Conservation (phyloP, 2,329 filamentous ascomycete genomes). For the Knufia petricola region DNA sequence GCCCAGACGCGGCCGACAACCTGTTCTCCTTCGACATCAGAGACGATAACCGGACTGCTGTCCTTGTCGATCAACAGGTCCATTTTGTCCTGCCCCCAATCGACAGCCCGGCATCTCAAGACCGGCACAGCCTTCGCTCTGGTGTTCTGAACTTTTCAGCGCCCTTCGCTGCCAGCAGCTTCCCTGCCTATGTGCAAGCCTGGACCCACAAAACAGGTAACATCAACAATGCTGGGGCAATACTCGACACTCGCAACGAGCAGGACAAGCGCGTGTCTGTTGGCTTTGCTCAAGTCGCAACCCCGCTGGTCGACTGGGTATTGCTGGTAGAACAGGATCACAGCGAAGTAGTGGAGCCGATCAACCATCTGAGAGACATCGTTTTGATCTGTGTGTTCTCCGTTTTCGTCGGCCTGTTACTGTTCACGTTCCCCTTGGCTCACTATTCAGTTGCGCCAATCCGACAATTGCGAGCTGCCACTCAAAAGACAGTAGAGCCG, state of each 20-base stretch:
- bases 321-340: slow-evolving; percentile 69
- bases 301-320: slow-evolving; percentile 66
- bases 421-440: slow-evolving; percentile 67
- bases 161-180: slow-evolving; percentile 52
- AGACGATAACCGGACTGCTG: slow-evolving; percentile 33
- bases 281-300: slow-evolving; percentile 66
- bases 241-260: slow-evolving; percentile 64
- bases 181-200: slow-evolving; percentile 52
- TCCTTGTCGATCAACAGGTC: slow-evolving; percentile 11
- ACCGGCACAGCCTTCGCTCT: slow-evolving; percentile 17
- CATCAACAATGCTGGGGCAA: slow-evolving; percentile 59
- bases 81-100: slow-evolving; percentile 20
- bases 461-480: slow-evolving; percentile 62
- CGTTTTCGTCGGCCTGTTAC: slow-evolving; percentile 60
- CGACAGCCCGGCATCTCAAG: slow-evolving; percentile 12
- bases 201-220: slow-evolving; percentile 43
- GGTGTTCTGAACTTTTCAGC: slow-evolving; percentile 27
- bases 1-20: slow-evolving; percentile 58
- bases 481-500: slow-evolving; percentile 61
- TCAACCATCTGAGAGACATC: slow-evolving; percentile 65
- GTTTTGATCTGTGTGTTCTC: slow-evolving; percentile 78
- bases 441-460: slow-evolving; percentile 77
- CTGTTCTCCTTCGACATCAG: slow-evolving; percentile 39
- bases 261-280: slow-evolving; percentile 60
- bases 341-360: slow-evolving; percentile 65